Percentiles rank a stretch among this genome's conserved stretches.
phyloP scores from a whole-genome alignment of 2,329 filamentous ascomycete genomes.

The Pseudogymnoascus sp. region DNA sequence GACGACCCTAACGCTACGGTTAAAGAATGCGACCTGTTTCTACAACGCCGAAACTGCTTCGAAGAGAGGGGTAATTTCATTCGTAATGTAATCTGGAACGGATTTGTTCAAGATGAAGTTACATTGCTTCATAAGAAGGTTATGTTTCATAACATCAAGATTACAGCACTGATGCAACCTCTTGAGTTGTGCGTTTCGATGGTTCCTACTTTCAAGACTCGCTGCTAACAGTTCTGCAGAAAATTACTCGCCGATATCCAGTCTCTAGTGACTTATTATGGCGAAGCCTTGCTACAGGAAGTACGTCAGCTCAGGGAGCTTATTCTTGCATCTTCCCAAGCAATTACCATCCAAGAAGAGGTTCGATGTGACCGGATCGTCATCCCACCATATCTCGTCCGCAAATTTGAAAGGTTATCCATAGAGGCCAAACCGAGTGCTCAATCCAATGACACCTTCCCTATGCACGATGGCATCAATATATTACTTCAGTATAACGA shows the following conservation, averaged over 20 bases:
- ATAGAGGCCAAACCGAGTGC: slow-evolving; percentile 3
- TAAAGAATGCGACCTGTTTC: not conserved
- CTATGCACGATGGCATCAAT: slow-evolving; percentile 12
- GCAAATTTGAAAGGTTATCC: slow-evolving; percentile 4
- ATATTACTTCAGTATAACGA: slow-evolving; percentile 9
- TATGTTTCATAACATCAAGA: slow-evolving; percentile 17
- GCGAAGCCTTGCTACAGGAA: not conserved
- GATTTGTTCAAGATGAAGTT: slow-evolving; percentile 15
- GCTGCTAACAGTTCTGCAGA: not conserved
- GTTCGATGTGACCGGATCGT: slow-evolving; percentile 8
- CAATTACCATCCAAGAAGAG: not conserved
- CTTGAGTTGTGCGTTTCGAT: slow-evolving; percentile 12
- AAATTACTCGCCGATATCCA: not conserved
- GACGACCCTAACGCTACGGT: not conserved
- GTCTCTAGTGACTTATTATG: not conserved
- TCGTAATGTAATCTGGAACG: slow-evolving; percentile 17
- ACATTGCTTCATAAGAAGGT: slow-evolving; percentile 14
- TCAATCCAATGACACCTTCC: not conserved
- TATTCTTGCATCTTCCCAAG: not conserved
- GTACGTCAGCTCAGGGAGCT: not conserved
- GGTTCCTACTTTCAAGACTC: not conserved
- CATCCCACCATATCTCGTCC: slow-evolving; percentile 9
- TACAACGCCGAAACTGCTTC: slow-evolving; percentile 14
- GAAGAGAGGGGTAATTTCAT: slow-evolving; percentile 15
- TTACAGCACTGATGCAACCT: slow-evolving; percentile 15